Percentiles rank a stretch among this genome's conserved stretches.
Evolutionary conservation across 1,139 yeast genomes (phyloP).

Genomic region (Debaryomycetaceae sp.): DNA sequence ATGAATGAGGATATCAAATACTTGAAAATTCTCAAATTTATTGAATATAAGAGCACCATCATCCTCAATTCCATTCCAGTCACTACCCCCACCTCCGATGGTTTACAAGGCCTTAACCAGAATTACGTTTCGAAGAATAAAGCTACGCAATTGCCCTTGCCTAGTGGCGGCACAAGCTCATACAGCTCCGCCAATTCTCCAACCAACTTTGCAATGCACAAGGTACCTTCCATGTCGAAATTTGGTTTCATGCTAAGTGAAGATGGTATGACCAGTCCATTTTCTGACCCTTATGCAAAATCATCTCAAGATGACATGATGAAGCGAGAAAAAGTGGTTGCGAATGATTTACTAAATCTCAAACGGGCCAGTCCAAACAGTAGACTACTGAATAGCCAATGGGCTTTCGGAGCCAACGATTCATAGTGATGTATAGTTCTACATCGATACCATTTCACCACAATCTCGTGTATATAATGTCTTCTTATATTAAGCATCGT

Average conservation of each 20-base stretch:
- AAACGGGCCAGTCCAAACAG: slow-evolving; percentile 9
- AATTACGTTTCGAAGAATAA: neutral
- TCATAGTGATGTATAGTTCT: neutral
- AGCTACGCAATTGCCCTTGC: neutral
- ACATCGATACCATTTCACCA: no score
- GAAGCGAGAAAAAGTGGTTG: slow-evolving; percentile 34
- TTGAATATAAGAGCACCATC: slow-evolving; percentile 33
- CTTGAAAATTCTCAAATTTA: slow-evolving; percentile 39
- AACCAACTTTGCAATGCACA: slow-evolving; percentile 9
- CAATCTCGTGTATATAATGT: neutral
- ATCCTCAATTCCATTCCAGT: neutral
- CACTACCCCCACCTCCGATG: neutral
- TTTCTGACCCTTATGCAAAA: slow-evolving; percentile 10
- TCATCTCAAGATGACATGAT: slow-evolving; percentile 17
- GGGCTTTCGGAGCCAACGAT: neutral
- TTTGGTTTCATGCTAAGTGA: slow-evolving; percentile 29
- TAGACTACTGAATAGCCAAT: slow-evolving; percentile 1
- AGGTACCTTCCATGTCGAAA: slow-evolving; percentile 26
- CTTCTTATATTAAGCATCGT: neutral
- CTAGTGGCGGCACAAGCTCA: neutral
- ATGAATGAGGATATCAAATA: slow-evolving; percentile 50
- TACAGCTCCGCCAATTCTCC: neutral
- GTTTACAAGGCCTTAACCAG: neutral
- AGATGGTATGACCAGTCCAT: slow-evolving; percentile 20
- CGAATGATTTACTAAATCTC: slow-evolving; percentile 33